Conservation (phyloP, 495 filamentous ascomycete species). For the Neurospora africana region DNA sequence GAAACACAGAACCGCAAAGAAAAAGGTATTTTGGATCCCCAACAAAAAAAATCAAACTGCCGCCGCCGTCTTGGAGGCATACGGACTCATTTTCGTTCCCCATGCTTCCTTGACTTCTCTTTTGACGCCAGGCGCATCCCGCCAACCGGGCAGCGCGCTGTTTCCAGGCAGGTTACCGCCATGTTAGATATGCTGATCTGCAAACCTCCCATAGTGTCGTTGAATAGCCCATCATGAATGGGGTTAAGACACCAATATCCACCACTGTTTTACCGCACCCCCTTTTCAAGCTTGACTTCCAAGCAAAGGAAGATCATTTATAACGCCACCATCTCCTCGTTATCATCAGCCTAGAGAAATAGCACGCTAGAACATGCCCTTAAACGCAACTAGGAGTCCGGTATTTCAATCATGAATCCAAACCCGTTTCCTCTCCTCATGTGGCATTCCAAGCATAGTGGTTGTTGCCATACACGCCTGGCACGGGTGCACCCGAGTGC, state of each 20-base stretch:
- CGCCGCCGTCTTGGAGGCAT: neutral
- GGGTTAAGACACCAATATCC: neutral
- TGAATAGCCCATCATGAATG: neutral
- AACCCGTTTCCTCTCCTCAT: neutral
- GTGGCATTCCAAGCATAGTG: conserved; percentile 19
- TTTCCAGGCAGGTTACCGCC: neutral
- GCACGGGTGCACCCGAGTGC: conserved; percentile 4
- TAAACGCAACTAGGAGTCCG: neutral
- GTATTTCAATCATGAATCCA: neutral
- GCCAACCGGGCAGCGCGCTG: neutral
- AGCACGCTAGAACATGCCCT: neutral
- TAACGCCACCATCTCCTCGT: neutral
- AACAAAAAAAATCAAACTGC: neutral
- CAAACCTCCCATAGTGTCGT: neutral
- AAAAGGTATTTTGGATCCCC: neutral
- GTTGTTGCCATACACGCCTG: conserved; percentile 7
- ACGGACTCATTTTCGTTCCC: neutral
- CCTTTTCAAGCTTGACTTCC: neutral
- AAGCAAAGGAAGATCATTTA: neutral
- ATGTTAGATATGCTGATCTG: neutral
- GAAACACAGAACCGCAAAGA: neutral
- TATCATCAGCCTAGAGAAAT: neutral
- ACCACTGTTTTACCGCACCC: neutral
- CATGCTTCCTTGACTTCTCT: neutral
- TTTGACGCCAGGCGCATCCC: neutral